Conservation (phyloP, 73 alveolate genomes). For the Paramecium tetraurelia region DNA sequence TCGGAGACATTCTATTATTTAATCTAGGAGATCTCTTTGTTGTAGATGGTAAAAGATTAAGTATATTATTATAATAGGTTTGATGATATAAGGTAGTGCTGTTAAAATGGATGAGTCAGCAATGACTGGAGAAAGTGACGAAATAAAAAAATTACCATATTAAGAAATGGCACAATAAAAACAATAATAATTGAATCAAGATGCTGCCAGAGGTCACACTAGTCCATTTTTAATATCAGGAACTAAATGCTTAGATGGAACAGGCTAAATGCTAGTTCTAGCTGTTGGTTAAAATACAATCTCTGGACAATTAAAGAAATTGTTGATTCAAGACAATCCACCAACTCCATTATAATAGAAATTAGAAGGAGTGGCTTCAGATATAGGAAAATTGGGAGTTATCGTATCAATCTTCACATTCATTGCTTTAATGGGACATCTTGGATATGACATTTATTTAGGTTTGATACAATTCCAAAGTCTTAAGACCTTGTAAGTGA, state of each 20-base stretch:
- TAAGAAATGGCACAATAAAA: neutral
- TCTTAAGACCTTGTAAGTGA: constrained; percentile 50
- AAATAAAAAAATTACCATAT: constrained; percentile 70
- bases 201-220: constrained; percentile 45
- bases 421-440: constrained; percentile 67
- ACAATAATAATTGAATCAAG: constrained; percentile 43
- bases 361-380: constrained; percentile 87
- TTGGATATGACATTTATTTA: constrained; percentile 32
- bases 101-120: constrained; percentile 87
- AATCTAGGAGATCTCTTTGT: constrained; percentile 88
- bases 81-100: constrained; percentile 62
- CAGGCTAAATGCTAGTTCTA: constrained; percentile 79
- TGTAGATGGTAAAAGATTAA: constrained; percentile 82
- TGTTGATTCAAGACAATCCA: constrained; percentile 74
- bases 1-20: constrained; percentile 82
- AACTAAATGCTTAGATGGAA: constrained; percentile 83
- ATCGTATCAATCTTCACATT: constrained; percentile 80
- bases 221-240: constrained; percentile 79
- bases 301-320: constrained; percentile 75
- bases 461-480: neutral
- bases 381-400: constrained; percentile 89
- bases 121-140: constrained; percentile 91
- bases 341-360: constrained; percentile 89
- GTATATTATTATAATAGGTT: neutral
- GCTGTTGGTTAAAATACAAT: constrained; percentile 87